Evolutionary conservation across 1,284 basidiomycete species (phyloP).

Genomic region (Schizophyllum amplum): DNA sequence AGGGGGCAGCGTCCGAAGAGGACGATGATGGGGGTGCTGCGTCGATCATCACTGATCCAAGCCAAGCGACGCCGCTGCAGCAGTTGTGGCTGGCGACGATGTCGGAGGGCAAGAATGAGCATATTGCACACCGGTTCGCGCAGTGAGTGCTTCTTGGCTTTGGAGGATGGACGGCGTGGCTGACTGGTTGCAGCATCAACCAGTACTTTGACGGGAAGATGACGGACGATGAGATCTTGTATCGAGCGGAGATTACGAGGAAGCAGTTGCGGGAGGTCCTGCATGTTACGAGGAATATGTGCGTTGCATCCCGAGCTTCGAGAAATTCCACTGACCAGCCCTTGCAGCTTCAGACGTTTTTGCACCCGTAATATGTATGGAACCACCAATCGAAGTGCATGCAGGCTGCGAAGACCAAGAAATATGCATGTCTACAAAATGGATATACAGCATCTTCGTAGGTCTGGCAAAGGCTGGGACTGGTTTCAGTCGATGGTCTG

Average conservation of each 20-base stretch:
- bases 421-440: too few species aligned
- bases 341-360: slow-evolving; percentile 37
- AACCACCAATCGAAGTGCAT: too few species aligned
- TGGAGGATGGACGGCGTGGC: not conserved
- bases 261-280: slow-evolving; percentile 71
- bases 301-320: slow-evolving; percentile 13
- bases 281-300: slow-evolving; percentile 79
- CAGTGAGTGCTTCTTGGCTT: slow-evolving; percentile 36
- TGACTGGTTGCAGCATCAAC: slow-evolving; percentile 45
- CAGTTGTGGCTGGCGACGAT: slow-evolving; percentile 77
- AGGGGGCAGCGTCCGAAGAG: slow-evolving; percentile 18
- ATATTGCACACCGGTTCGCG: slow-evolving; percentile 56
- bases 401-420: too few species aligned
- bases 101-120: slow-evolving; percentile 67
- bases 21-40: slow-evolving; percentile 44
- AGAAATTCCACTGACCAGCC: slow-evolving; percentile 1
- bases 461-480: too few species aligned
- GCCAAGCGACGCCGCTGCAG: slow-evolving; percentile 68
- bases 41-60: slow-evolving; percentile 77
- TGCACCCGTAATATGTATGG: slow-evolving; percentile 37
- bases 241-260: slow-evolving; percentile 65
- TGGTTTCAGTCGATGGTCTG: too few species aligned
- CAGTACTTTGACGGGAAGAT: slow-evolving; percentile 79
- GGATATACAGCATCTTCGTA: too few species aligned
- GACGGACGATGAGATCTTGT: slow-evolving; percentile 75